phyloP scores from a whole-genome alignment of 2,329 filamentous ascomycete species.

The Aspergillus piperis region DNA sequence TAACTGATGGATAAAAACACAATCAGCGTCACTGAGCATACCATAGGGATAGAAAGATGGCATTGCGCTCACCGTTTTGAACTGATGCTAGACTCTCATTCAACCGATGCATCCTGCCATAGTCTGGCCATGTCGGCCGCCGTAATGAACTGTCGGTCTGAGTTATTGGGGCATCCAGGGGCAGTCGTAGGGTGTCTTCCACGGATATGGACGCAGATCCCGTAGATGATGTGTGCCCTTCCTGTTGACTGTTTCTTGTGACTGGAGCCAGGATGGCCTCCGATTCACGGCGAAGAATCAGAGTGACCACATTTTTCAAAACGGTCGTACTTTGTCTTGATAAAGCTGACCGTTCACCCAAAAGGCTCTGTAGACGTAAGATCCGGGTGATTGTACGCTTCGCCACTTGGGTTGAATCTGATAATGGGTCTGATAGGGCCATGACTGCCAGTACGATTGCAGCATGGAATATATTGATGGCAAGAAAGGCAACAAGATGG shows the following conservation, averaged over 20 bases:
- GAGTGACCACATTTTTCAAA: slow-evolving; percentile 26
- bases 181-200: slow-evolving; percentile 27
- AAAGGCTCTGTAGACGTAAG: slow-evolving; percentile 42
- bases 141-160: background rate
- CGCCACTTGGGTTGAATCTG: slow-evolving; percentile 45
- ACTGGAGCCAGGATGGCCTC: slow-evolving; percentile 27
- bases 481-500: slow-evolving; percentile 49
- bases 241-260: slow-evolving; percentile 5
- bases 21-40: too few relatives aligned
- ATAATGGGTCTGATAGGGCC: slow-evolving; percentile 46
- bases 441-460: slow-evolving; percentile 47
- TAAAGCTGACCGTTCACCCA: slow-evolving; percentile 36
- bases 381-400: slow-evolving; percentile 48
- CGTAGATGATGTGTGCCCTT: background rate
- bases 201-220: slow-evolving; percentile 19
- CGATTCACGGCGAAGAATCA: slow-evolving; percentile 29
- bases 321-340: slow-evolving; percentile 37
- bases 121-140: background rate
- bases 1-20: too few relatives aligned
- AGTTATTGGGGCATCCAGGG: slow-evolving; percentile 18
- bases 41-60: background rate
- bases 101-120: slow-evolving; percentile 20
- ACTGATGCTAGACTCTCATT: slow-evolving; percentile 29
- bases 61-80: slow-evolving; percentile 22
- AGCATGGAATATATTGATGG: slow-evolving; percentile 50